Base-by-base conservation (phyloP, 768 basidiomycete genomes). In the Amanita muscaria region DNA sequence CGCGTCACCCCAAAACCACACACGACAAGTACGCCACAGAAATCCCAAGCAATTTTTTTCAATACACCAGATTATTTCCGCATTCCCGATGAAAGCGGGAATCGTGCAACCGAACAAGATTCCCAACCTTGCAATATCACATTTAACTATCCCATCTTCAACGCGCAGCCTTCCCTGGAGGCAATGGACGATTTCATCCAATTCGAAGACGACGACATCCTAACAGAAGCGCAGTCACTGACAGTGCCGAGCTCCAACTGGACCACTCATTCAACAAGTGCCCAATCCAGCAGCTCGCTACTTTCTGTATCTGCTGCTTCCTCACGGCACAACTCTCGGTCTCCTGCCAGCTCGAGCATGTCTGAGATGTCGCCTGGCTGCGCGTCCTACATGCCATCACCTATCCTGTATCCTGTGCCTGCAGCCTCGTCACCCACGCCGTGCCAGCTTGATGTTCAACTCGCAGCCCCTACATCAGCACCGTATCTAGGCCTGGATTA, bases 1-100 rank as follows among this genome's bases (percentile, higher is more conserved):
- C 49, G 38, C 7, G 35, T 30, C 35, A 37, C 51, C 35, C 42
- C 30, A 49, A n/a, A 19, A 11, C 36, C 12, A 27, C 22, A 36
- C 19, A 32, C 21, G 18, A 30, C 30, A 5, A 12, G 31, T 24
- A 14, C 15, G 12, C 27, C 27, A 29, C 27, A 6, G 27, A 12
- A 6, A 29, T 12, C 6, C 6, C 27, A 29, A 29, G 7, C 27
- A 12, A 52, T 23, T 38, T 33, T n/a, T 31, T 42, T 32, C 48
- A 34, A 46, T 23, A 41, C 32, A 22, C 37, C 41, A 35, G 32
- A 39, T n/a, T n/a, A n/a, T n/a, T n/a, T n/a, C n/a, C n/a, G n/a
- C n/a, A n/a, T n/a, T n/a, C n/a, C n/a, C n/a, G n/a, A n/a, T n/a
- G 23, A 14, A 15, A 27, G 23, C 22, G 25, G 15, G 5, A 21